phyloP scores from a whole-genome alignment of 2,329 filamentous ascomycete species.

The Neofusicoccum ribis region DNA sequence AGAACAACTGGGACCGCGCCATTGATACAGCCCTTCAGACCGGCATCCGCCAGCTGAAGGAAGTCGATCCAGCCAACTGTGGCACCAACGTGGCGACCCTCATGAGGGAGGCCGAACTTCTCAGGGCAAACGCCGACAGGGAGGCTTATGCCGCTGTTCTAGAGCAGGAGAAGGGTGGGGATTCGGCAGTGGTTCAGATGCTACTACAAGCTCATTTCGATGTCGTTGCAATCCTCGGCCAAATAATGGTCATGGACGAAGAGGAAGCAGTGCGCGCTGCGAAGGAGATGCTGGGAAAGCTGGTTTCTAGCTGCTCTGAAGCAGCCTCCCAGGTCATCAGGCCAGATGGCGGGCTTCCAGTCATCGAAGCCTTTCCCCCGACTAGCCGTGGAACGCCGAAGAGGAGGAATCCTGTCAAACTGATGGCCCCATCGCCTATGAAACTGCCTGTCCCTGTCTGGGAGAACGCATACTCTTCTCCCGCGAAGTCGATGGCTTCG shows the following conservation, averaged over 20 bases:
- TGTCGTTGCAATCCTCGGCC: constrained; percentile 78
- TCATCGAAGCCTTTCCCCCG: constrained; percentile 68
- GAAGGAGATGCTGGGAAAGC: constrained; percentile 71
- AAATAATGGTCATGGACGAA: constrained; percentile 79
- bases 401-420: constrained; percentile 56
- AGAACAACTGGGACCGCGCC: constrained; percentile 80
- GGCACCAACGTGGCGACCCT: constrained; percentile 70
- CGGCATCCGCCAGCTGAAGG: constrained; percentile 74
- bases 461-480: constrained; percentile 53
- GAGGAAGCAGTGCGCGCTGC: constrained; percentile 80
- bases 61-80: constrained; percentile 65
- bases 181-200: constrained; percentile 76
- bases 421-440: constrained; percentile 50
- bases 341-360: constrained; percentile 71
- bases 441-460: constrained; percentile 30
- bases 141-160: constrained; percentile 76
- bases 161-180: constrained; percentile 80
- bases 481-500: constrained; percentile 64
- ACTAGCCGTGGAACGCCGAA: constrained; percentile 75
- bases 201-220: constrained; percentile 91
- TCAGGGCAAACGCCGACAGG: constrained; percentile 79
- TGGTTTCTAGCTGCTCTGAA: constrained; percentile 74
- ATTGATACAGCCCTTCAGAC: constrained; percentile 87
- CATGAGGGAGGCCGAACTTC: constrained; percentile 77
- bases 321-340: constrained; percentile 84